A percentile compares a stretch with the other conserved stretches of the same genome.
These are phyloP conservation scores for Eucalyptus paniculata DNA, from an alignment of 345 rosid genomes.

Conservation along the genomic window DNA sequence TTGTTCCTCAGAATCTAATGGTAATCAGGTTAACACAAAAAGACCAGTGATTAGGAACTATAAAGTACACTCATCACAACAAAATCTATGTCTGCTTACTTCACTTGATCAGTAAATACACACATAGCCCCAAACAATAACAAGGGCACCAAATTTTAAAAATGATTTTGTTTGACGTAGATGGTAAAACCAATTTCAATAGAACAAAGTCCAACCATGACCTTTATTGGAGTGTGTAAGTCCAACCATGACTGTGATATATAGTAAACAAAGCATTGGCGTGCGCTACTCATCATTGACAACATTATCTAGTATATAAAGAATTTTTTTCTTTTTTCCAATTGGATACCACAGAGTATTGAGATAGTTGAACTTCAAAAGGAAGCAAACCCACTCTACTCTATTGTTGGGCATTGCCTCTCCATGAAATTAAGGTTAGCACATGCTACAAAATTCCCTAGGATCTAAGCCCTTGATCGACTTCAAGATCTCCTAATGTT, in stretches of 20 bases:
- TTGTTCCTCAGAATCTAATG: neutral
- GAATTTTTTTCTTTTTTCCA: neutral
- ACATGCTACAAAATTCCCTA: neutral
- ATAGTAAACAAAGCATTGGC: neutral
- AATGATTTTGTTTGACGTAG: neutral
- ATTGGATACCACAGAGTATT: neutral
- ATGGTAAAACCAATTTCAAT: neutral
- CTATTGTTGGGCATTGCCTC: neutral
- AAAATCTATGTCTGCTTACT: neutral
- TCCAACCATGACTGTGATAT: neutral
- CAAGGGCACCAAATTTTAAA: neutral
- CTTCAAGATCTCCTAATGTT: neutral
- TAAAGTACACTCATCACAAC: neutral
- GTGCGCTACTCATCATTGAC: neutral
- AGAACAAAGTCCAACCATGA: neutral
- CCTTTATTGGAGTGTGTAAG: neutral
- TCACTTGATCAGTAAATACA: neutral
- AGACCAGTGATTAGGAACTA: neutral
- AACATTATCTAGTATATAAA: neutral
- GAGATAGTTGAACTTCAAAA: neutral
- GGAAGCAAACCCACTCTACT: neutral
- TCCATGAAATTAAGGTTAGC: neutral
- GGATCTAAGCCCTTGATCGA: neutral
- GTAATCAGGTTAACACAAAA: neutral
- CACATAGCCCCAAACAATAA: neutral